These are phyloP conservation scores for Metschnikowia anglica DNA, from an alignment of 805 yeast species.

Conservation along the genomic window DNA sequence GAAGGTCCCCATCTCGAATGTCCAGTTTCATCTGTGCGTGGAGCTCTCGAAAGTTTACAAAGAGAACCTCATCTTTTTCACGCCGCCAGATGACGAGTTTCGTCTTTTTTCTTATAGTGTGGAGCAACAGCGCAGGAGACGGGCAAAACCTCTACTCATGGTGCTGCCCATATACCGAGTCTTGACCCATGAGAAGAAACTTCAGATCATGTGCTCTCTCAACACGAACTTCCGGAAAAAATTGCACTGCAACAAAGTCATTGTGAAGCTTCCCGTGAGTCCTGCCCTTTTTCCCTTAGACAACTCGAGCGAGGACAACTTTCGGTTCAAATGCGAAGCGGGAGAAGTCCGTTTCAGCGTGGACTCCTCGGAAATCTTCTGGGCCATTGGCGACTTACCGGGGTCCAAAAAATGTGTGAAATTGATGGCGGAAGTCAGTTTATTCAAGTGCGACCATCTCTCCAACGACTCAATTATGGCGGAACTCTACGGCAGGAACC, in stretches of 20 bases:
- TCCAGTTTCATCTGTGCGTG: slow-evolving; percentile 66
- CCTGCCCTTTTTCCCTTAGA: slow-evolving; percentile 33
- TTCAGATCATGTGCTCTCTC: slow-evolving; percentile 38
- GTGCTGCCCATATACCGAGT: slow-evolving; percentile 39
- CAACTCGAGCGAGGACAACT: slow-evolving; percentile 13
- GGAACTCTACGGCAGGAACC: not conserved
- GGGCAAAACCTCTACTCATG: slow-evolving; percentile 45
- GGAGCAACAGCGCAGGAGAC: slow-evolving; percentile 39
- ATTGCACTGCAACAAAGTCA: slow-evolving; percentile 32
- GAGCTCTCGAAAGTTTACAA: slow-evolving; percentile 65
- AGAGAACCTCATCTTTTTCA: slow-evolving; percentile 67
- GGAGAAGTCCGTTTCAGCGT: slow-evolving; percentile 74
- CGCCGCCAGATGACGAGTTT: slow-evolving; percentile 74
- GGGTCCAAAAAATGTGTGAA: slow-evolving; percentile 52
- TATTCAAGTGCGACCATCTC: slow-evolving; percentile 6
- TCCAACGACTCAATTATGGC: slow-evolving; percentile 2
- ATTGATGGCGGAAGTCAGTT: slow-evolving; percentile 54
- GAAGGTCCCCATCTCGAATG: slow-evolving; percentile 36
- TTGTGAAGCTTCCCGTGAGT: slow-evolving; percentile 35
- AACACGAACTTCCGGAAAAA: slow-evolving; percentile 36
- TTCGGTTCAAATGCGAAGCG: slow-evolving; percentile 51
- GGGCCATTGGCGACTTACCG: slow-evolving; percentile 68
- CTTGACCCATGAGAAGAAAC: slow-evolving; percentile 20
- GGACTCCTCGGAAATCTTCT: slow-evolving; percentile 64
- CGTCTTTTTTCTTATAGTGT: slow-evolving; percentile 40